A percentile compares a stretch with the other conserved stretches of the same genome.
Conservation (phyloP, 805 yeast genomes). For the Metschnikowia aberdeeniae region DNA sequence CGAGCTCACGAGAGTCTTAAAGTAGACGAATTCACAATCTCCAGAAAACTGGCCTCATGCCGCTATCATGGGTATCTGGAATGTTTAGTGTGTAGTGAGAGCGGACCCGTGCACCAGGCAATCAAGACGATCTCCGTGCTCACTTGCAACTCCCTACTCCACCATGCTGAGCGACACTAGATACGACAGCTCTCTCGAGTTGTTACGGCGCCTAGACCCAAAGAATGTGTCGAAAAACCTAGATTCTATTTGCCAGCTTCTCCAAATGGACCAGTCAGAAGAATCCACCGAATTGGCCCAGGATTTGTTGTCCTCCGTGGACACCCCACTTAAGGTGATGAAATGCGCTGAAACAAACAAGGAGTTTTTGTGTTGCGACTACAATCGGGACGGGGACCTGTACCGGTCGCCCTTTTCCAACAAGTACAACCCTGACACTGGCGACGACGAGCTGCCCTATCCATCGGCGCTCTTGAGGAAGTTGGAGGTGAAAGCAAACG, state of each 20-base stretch:
- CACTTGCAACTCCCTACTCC: background rate
- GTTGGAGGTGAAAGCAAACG: conserved; percentile 78
- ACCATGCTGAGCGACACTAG: conserved; percentile 40
- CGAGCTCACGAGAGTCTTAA: too few relatives aligned
- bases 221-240: conserved; percentile 45
- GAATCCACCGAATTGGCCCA: conserved; percentile 63
- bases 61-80: too few relatives aligned
- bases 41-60: too few relatives aligned
- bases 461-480: conserved; percentile 67
- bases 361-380: conserved; percentile 81
- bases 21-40: too few relatives aligned
- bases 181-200: conserved; percentile 74
- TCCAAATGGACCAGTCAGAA: conserved; percentile 21
- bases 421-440: conserved; percentile 50
- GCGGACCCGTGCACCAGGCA: conserved; percentile 4
- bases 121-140: background rate
- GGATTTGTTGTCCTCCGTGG: conserved; percentile 82
- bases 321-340: conserved; percentile 65
- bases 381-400: conserved; percentile 91
- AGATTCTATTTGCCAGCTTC: conserved; percentile 46
- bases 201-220: conserved; percentile 74
- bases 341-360: conserved; percentile 55
- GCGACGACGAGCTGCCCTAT: conserved; percentile 54
- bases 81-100: too few relatives aligned
- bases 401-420: conserved; percentile 91